Conservation (phyloP, 805 yeast genomes). For the Lipomyces lipofer region DNA sequence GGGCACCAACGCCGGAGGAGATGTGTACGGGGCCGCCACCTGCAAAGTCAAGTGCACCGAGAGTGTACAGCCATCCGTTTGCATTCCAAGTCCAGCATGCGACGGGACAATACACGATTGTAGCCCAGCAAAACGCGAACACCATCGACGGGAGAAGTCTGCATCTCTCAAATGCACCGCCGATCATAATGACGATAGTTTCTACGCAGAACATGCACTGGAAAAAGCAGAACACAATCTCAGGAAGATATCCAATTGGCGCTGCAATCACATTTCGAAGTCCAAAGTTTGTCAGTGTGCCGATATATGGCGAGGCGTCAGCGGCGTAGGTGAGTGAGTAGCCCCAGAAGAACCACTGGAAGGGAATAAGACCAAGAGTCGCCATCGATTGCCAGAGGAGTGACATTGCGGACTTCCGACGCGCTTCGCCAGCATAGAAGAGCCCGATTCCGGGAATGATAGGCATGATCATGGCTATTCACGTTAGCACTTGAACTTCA, state of each 20-base stretch:
- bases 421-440: slow-evolving; percentile 85
- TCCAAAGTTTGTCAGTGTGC: slow-evolving; percentile 77
- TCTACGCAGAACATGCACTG: slow-evolving; percentile 96
- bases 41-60: slow-evolving; percentile 92
- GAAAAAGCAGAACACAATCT: slow-evolving; percentile 81
- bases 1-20: slow-evolving; percentile 89
- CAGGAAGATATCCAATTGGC: slow-evolving; percentile 72
- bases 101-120: slow-evolving; percentile 91
- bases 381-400: slow-evolving; percentile 92
- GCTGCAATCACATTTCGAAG: slow-evolving; percentile 79
- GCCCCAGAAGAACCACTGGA: slow-evolving; percentile 99
- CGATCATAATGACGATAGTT: slow-evolving; percentile 89
- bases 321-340: slow-evolving; percentile 83
- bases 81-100: slow-evolving; percentile 98
- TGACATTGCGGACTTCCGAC: slow-evolving; percentile 91
- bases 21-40: slow-evolving; percentile 99
- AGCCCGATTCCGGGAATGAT: slow-evolving; percentile 97
- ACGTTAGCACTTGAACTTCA: no score
- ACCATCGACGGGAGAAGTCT: slow-evolving; percentile 95
- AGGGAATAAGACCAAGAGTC: slow-evolving; percentile 76
- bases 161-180: slow-evolving; percentile 98
- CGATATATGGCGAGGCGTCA: slow-evolving; percentile 71
- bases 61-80: slow-evolving; percentile 78
- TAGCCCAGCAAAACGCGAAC: slow-evolving; percentile 88
- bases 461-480: slow-evolving; percentile 70